Conservation (phyloP, 371 early-diverging fungal genomes). For the Syncephalastrum contaminatum region DNA sequence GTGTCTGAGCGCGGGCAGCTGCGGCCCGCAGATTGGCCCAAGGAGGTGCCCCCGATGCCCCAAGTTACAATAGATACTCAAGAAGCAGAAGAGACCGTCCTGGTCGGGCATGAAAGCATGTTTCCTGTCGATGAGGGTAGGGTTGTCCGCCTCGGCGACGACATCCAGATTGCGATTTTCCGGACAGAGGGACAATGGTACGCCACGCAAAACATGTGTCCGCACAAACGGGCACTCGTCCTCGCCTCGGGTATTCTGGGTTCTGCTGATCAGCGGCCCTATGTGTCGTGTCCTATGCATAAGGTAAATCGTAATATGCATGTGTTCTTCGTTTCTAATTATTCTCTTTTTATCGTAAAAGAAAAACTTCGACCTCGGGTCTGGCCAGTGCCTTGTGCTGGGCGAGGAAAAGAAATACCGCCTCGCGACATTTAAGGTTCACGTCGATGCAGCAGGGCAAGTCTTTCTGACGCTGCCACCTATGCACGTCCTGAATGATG, state of each 20-base stretch:
- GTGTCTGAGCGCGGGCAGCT: slow-evolving; percentile 62
- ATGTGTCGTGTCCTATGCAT: slow-evolving; percentile 70
- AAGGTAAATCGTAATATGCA: slow-evolving; percentile 32
- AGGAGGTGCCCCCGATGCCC: slow-evolving; percentile 23
- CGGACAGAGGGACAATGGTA: slow-evolving; percentile 51
- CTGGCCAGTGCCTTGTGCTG: slow-evolving; percentile 48
- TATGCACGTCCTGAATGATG: slow-evolving; percentile 37
- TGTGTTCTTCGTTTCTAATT: slow-evolving; percentile 25
- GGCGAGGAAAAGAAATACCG: slow-evolving; percentile 45
- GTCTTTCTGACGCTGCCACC: slow-evolving; percentile 53
- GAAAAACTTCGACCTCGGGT: slow-evolving; percentile 60
- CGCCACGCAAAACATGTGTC: slow-evolving; percentile 76
- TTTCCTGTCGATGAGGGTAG: slow-evolving; percentile 54
- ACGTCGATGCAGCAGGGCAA: slow-evolving; percentile 36
- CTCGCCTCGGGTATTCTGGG: slow-evolving; percentile 57
- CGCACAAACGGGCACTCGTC: slow-evolving; percentile 70
- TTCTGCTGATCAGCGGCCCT: slow-evolving; percentile 28
- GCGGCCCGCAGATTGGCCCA: slow-evolving; percentile 67
- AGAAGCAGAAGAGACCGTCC: slow-evolving; percentile 24
- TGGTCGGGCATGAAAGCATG: slow-evolving; percentile 2
- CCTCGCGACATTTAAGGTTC: slow-evolving; percentile 55
- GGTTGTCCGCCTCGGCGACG: slow-evolving; percentile 49
- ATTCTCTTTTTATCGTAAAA: background rate
- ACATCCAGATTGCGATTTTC: slow-evolving; percentile 65
- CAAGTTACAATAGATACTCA: slow-evolving; percentile 19